Evolutionary conservation across 2,329 filamentous ascomycete genomes (phyloP).

Genomic region (Exophiala sp.): DNA sequence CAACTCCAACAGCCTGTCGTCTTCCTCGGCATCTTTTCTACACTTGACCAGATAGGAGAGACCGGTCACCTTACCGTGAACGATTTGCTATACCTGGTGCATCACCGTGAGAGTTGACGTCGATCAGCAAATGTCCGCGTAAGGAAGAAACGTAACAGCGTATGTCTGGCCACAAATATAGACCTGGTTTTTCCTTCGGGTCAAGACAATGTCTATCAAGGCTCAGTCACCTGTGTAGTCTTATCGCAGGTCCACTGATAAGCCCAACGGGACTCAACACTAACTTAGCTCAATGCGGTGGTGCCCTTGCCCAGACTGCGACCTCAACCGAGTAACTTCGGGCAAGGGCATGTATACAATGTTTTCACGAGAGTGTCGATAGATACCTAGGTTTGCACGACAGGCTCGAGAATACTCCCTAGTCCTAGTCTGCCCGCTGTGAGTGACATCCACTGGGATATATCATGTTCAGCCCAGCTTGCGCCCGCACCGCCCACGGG

Average conservation of each 20-base stretch:
- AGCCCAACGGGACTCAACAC: not conserved
- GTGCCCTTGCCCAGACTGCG: no score
- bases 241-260: not conserved
- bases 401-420: no score
- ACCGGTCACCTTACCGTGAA: not conserved
- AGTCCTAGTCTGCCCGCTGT: no score
- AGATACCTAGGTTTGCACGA: no score
- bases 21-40: conserved; percentile 4
- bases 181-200: not conserved
- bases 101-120: not conserved
- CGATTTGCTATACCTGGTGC: not conserved
- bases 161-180: not conserved
- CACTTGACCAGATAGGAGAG: not conserved
- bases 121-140: not conserved
- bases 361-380: no score
- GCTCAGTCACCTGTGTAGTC: not conserved
- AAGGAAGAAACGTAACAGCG: not conserved
- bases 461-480: no score
- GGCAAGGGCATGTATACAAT: no score
- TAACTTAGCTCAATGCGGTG: not conserved
- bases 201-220: not conserved
- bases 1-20: conserved; percentile 7
- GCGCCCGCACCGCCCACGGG: no score
- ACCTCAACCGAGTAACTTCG: no score
- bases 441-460: no score